Percentiles rank a stretch among this genome's conserved stretches.
These are phyloP conservation scores for Plantago coronopus DNA, from an alignment of 305 asterid genomes.

Conservation along the genomic window DNA sequence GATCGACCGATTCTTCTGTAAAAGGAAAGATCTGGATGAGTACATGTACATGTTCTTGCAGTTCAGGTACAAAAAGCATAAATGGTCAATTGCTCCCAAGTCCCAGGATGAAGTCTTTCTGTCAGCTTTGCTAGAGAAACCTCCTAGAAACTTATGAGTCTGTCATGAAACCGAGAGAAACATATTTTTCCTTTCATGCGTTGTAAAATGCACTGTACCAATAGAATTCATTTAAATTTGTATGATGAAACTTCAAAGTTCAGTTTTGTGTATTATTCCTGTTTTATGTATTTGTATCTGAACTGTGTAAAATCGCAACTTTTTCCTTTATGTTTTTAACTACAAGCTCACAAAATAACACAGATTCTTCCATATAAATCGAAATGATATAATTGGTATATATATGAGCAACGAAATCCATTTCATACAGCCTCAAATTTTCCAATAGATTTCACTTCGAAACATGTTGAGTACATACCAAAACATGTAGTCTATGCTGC, in stretches of 20 bases:
- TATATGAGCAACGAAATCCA: no score
- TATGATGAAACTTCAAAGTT: no score
- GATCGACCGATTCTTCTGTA: conserved; percentile 82
- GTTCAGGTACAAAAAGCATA: conserved; percentile 83
- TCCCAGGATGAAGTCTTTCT: conserved; percentile 73
- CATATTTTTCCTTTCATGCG: neutral
- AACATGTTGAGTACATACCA: no score
- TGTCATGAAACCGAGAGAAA: neutral
- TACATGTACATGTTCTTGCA: conserved; percentile 89
- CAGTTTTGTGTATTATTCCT: no score
- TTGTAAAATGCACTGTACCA: neutral
- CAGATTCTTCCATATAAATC: no score
- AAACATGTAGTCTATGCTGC: no score
- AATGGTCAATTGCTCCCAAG: conserved; percentile 73
- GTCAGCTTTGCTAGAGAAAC: conserved; percentile 85
- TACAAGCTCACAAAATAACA: no score
- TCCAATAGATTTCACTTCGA: no score
- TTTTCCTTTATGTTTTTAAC: no score
- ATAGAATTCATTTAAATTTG: neutral
- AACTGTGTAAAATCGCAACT: no score
- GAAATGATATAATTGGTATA: no score
- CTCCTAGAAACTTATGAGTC: conserved; percentile 44
- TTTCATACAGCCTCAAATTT: no score
- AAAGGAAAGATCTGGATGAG: conserved; percentile 72
- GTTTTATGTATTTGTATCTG: conserved; percentile 20